phyloP scores from a whole-genome alignment of 176 grass and related monocot species.

The Elaeis guineensis region DNA sequence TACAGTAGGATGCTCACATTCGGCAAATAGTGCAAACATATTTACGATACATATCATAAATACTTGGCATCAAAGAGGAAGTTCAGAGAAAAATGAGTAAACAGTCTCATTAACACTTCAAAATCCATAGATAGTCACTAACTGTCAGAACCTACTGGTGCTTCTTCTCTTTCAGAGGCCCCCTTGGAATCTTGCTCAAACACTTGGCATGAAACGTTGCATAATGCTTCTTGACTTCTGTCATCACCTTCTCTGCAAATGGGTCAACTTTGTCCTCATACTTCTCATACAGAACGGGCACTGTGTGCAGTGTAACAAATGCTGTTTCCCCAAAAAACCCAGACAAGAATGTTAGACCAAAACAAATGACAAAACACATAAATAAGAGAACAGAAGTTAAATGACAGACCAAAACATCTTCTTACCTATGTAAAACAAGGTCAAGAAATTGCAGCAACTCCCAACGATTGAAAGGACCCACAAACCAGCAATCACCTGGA shows the following conservation, averaged over 20 bases:
- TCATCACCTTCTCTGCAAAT: constrained; percentile 44
- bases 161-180: constrained; percentile 46
- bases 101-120: constrained; percentile 7
- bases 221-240: constrained; percentile 50
- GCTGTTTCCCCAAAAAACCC: constrained; percentile 10
- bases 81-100: constrained; percentile 18
- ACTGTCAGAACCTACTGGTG: constrained; percentile 17
- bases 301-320: constrained; percentile 51
- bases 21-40: background rate
- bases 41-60: background rate
- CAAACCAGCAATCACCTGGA: constrained; percentile 59
- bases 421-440: constrained; percentile 67
- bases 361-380: background rate
- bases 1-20: background rate
- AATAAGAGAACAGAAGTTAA: background rate
- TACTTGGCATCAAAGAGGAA: constrained; percentile 12
- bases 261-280: constrained; percentile 69
- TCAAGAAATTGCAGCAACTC: constrained; percentile 53
- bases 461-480: constrained; percentile 73
- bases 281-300: constrained; percentile 68
- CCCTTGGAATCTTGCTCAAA: constrained; percentile 72
- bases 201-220: constrained; percentile 46
- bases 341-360: background rate
- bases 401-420: background rate
- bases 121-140: constrained; percentile 17